Conservation (phyloP, 805 yeast genomes). For the Starmerella apicola region DNA sequence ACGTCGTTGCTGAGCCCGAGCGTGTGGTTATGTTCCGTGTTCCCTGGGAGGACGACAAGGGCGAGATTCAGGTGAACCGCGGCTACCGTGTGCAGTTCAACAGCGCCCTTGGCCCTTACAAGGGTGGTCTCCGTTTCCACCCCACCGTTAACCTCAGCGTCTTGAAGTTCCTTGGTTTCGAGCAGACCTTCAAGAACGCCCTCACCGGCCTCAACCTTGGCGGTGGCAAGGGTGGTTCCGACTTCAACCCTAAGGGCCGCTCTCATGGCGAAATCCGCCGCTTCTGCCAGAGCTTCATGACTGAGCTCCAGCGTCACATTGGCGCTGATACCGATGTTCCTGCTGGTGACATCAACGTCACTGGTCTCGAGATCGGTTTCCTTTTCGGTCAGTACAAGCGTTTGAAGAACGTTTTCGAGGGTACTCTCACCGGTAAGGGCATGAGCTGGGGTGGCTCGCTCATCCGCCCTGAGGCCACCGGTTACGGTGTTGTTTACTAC, state of each 20-base stretch:
- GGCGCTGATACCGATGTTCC: constrained; percentile 98
- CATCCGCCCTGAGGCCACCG: constrained; percentile 99
- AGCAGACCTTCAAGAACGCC: constrained; percentile 97
- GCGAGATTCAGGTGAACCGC: constrained; percentile 82
- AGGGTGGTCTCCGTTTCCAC: constrained; percentile 97
- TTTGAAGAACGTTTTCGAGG: constrained; percentile 84
- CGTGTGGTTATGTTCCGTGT: constrained; percentile 95
- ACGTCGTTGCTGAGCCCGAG: constrained; percentile 89
- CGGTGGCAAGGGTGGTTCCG: constrained; percentile 99
- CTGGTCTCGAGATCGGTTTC: constrained; percentile 92
- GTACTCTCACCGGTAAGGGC: constrained; percentile 97
- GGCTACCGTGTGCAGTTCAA: constrained; percentile 98
- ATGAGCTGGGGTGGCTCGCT: constrained; percentile 97
- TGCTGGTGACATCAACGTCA: constrained; percentile 98
- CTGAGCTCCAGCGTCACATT: constrained; percentile 88
- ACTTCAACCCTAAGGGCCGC: constrained; percentile 93
- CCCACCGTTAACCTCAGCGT: constrained; percentile 92
- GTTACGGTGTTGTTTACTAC: constrained; percentile 93
- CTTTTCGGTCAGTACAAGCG: constrained; percentile 94
- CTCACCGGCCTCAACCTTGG: constrained; percentile 96
- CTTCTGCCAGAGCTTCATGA: constrained; percentile 92
- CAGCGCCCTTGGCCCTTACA: constrained; percentile 97
- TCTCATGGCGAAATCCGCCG: constrained; percentile 90
- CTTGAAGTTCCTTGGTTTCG: constrained; percentile 92
- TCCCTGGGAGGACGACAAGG: constrained; percentile 92